Conservation (phyloP, 257 asterid genomes). For the Euphrasia confusa region DNA sequence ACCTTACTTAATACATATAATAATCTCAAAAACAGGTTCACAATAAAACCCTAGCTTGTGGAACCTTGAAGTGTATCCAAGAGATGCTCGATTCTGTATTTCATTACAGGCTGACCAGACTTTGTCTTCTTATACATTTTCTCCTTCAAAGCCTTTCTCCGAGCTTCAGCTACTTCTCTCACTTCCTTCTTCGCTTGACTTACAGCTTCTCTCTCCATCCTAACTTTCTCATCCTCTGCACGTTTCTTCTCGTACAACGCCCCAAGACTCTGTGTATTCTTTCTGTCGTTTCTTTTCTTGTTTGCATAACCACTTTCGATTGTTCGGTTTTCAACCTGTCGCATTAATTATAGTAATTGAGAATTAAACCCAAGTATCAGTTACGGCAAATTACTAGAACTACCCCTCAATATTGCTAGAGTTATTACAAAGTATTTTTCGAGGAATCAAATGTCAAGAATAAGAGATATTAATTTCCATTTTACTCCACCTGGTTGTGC, state of each 20-base stretch:
- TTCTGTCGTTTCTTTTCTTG: constrained; percentile 33
- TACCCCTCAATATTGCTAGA: no score
- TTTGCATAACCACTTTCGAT: constrained; percentile 24
- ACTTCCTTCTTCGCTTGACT: constrained; percentile 49
- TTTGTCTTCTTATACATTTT: constrained; percentile 88
- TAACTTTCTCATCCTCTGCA: constrained; percentile 56
- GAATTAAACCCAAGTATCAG: not conserved
- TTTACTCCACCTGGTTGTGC: no score
- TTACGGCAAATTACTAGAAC: no score
- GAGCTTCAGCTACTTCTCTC: constrained; percentile 49
- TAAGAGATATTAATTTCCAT: no score
- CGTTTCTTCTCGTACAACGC: constrained; percentile 57
- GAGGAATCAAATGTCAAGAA: no score
- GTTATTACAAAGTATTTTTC: no score
- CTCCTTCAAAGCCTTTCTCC: constrained; percentile 56
- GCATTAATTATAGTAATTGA: not conserved
- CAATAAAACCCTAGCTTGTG: constrained; percentile 41
- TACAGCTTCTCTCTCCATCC: constrained; percentile 58
- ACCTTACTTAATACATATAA: not conserved
- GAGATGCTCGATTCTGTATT: constrained; percentile 85
- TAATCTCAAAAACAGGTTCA: constrained; percentile 50
- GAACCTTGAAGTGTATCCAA: constrained; percentile 64
- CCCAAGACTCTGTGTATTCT: constrained; percentile 35
- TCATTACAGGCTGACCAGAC: constrained; percentile 94
- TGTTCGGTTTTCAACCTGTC: constrained; percentile 36